Conservation (phyloP, 176 grass and related monocot species). For the Metroxylon sagu region DNA sequence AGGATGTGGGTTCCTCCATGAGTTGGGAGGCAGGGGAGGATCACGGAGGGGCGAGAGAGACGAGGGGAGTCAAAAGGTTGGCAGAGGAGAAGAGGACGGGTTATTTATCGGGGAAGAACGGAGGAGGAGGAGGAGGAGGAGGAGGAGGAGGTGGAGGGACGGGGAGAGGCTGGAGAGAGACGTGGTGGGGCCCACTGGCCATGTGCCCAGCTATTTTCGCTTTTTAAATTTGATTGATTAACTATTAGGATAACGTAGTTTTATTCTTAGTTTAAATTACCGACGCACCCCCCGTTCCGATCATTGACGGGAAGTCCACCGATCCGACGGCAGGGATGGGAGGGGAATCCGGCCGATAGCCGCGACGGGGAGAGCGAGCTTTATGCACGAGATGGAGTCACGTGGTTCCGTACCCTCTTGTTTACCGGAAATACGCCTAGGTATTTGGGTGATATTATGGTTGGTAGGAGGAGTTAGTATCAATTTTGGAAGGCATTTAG, state of each 20-base stretch:
- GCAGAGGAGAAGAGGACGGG: not conserved
- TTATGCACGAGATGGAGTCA: no score
- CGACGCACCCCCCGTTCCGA: no score
- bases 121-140: not conserved
- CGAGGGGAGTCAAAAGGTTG: not conserved
- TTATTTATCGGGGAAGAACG: constrained; percentile 6
- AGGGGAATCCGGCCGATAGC: no score
- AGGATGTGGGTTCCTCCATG: not conserved
- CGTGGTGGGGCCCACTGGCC: not conserved
- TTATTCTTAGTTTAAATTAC: not conserved
- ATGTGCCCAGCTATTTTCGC: constrained; percentile 3
- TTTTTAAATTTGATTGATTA: no score
- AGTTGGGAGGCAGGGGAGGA: not conserved
- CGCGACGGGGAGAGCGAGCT: no score
- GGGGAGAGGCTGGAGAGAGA: not conserved
- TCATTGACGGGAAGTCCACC: no score
- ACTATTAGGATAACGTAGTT: not conserved
- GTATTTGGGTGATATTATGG: not conserved
- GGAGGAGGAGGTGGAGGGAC: not conserved
- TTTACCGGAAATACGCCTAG: no score
- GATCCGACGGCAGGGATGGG: no score
- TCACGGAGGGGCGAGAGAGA: not conserved
- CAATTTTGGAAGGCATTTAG: not conserved
- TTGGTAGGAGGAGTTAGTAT: no score
- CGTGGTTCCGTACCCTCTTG: no score